Evolutionary conservation across 192 early-diverging fungal species (phyloP), one percentile per base, ranked within the genome.

Genomic region (Dispira simplex): DNA sequence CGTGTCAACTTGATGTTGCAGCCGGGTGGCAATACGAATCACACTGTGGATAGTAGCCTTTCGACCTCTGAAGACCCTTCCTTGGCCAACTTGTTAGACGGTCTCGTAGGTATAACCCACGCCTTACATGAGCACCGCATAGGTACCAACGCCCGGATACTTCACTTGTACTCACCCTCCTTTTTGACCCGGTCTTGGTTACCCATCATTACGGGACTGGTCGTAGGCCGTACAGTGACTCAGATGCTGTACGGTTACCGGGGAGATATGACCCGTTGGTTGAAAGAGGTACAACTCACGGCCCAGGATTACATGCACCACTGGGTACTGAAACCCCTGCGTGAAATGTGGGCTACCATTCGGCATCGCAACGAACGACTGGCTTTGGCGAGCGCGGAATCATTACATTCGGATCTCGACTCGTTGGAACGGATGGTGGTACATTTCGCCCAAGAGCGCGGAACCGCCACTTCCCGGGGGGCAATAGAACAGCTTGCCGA

Each of bases 381-480:
- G 63, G 86, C 82, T 18, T 67, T 94, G 39, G 70, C 86, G 44
- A 85, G 90, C 0, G 83, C 87, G 25, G 86, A 90, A 27, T 84
- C 83, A 3, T 67, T 97, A 39, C 69, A 68, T 23, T 82, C 88
- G 4, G 94, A 97, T 67, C 72, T 94, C 54, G 80, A 84, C 76
- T 90, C 89, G 56, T 75, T 97, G 10, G 91, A 94, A 64, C 75
- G 86, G 21, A 97, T 97, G 94, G 89, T 93, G 8, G 70, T 88
- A 23, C 78, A 84, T 0, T 97, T 92, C 81, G 90, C 79, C 18
- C 70, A 64, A 26, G 72, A 77, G 53, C 62, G 79, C 62, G 68
- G 12, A 25, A 56, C n/a, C 20, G n/a, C 13, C 25, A 18, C 25
- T 26, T 14, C 12, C 54, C 20, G 1, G 6, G 54, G 8, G 54